Evolutionary conservation across 2,329 filamentous ascomycete species (phyloP), one percentile per base, ranked within the genome.

Genomic region (Diaporthe destruens): DNA sequence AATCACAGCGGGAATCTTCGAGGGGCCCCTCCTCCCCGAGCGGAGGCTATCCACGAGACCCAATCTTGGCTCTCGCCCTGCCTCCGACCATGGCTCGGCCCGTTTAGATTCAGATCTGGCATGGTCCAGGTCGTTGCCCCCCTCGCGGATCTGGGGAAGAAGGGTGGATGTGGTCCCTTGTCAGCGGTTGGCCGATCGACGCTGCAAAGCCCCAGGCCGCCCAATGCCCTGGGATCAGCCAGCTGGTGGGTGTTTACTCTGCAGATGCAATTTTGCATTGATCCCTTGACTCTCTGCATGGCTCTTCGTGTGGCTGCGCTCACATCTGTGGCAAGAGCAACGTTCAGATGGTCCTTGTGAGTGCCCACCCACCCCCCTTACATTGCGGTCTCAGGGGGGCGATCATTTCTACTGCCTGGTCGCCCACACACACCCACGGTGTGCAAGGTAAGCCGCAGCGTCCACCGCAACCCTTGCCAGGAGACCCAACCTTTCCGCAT

Each of bases 251-350:
- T 32, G 29, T 29, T 49, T 49, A 44, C 42, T 66, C 39, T 70
- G 67, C 51, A 66, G 51, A 42, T 70, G 71, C 66, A 72, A 70
- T 72, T 55, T 72, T 57, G 61, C 71, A 69, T 56, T 42, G 44
- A 72, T 18, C 63, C 18, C n/a, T 25, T 20, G 70, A 25, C 44
- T 32, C 42, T 32, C 36, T 51, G 18, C 53, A 47, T 32, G 23
- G 32, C 42, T 53, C 42, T 32, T 34, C 42, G 44, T 47, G 54
- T 47, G 54, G 54, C 25, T 53, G 12, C 47, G 36, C 47, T 39
- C 61, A 53, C 61, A 39, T 18, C 61, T 53, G 47, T 53, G 61
- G 47, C 61, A 39, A 39, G 47, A 53, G 47, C 47, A 39, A 53
- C 47, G 47, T 66, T 53, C 47, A 66, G 32, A 29, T 66, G 32